phyloP scores from a whole-genome alignment of 352 stramenopile genomes.

The Globisporangium barbulae region DNA sequence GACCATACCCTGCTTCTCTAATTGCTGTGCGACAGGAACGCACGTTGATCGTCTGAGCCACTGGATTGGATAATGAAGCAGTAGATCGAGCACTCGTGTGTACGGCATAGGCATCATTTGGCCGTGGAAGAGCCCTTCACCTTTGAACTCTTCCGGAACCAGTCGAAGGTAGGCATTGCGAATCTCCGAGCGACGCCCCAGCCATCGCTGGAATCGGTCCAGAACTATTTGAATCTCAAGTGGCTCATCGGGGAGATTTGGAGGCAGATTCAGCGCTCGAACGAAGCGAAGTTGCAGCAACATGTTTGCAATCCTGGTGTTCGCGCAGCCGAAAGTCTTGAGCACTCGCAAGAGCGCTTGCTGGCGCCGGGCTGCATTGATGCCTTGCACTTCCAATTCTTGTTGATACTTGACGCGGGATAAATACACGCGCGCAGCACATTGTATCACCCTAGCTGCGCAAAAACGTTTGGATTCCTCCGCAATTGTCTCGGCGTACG shows the following conservation, averaged over 20 bases:
- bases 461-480: slow-evolving; percentile 67
- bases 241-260: slow-evolving; percentile 49
- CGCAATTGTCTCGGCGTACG: slow-evolving; percentile 58
- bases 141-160: slow-evolving; percentile 50
- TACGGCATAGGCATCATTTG: slow-evolving; percentile 52
- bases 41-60: slow-evolving; percentile 52
- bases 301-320: slow-evolving; percentile 64
- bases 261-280: slow-evolving; percentile 43
- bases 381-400: slow-evolving; percentile 64
- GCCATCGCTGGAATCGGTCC: slow-evolving; percentile 48
- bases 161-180: slow-evolving; percentile 45
- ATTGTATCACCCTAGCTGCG: slow-evolving; percentile 72
- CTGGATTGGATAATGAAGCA: slow-evolving; percentile 62
- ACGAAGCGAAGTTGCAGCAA: slow-evolving; percentile 71
- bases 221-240: slow-evolving; percentile 55
- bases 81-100: slow-evolving; percentile 49
- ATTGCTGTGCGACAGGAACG: slow-evolving; percentile 39
- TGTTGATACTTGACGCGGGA: slow-evolving; percentile 53
- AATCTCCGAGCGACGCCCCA: slow-evolving; percentile 53
- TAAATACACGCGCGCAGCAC: slow-evolving; percentile 63
- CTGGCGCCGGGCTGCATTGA: slow-evolving; percentile 60
- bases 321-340: slow-evolving; percentile 52
- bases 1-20: slow-evolving; percentile 49
- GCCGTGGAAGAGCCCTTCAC: slow-evolving; percentile 26
- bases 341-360: slow-evolving; percentile 47